phyloP scores from a whole-genome alignment of 2,329 filamentous ascomycete genomes.

The Phialemonium atrogriseum region DNA sequence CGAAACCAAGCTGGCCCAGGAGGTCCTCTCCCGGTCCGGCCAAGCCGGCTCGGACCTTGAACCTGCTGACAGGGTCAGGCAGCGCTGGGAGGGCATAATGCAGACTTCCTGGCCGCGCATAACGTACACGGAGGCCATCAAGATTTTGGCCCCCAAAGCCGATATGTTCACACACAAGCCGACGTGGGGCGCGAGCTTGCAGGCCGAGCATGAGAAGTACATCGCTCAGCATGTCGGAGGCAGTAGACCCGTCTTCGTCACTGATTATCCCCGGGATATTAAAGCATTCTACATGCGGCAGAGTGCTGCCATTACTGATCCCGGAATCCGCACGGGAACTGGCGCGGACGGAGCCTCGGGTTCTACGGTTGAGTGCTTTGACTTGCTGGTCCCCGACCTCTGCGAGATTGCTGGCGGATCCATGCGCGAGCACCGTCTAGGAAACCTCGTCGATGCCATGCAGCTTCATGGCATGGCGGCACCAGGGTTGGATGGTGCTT shows the following conservation, averaged over 20 bases:
- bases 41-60: conserved; percentile 27
- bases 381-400: conserved; percentile 76
- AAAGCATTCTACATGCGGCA: conserved; percentile 76
- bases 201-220: conserved; percentile 88
- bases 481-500: conserved; percentile 11
- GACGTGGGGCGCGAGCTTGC: conserved; percentile 64
- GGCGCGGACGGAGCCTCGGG: conserved; percentile 9
- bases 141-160: conserved; percentile 53
- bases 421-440: conserved; percentile 73
- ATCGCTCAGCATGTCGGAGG: conserved; percentile 53
- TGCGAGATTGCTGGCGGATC: conserved; percentile 86
- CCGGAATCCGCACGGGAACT: too few species aligned
- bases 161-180: conserved; percentile 60
- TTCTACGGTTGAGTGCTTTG: conserved; percentile 77
- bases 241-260: conserved; percentile 74
- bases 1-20: conserved; percentile 31
- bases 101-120: conserved; percentile 64
- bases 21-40: conserved; percentile 26
- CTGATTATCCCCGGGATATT: conserved; percentile 77
- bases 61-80: conserved; percentile 42
- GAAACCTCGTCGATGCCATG: conserved; percentile 64
- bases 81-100: conserved; percentile 66
- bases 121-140: conserved; percentile 72
- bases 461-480: conserved; percentile 51
- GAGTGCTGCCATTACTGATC: too few species aligned